Conservation (phyloP, 2,329 filamentous ascomycete species). For the Colletotrichum incanum region DNA sequence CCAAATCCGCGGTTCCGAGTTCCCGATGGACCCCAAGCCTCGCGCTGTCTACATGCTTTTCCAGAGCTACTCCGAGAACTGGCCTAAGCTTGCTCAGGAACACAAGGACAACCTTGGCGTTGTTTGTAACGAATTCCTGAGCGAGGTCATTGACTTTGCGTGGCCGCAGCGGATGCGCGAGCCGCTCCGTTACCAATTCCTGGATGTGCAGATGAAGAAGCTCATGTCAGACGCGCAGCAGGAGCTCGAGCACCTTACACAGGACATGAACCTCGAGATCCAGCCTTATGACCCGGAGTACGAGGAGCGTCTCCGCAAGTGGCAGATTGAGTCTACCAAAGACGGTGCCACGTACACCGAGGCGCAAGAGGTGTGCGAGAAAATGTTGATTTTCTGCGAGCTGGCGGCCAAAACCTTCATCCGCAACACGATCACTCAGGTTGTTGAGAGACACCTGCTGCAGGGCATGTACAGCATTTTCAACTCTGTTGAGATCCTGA, state of each 20-base stretch:
- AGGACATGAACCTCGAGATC: conserved; percentile 68
- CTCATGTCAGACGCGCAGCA: conserved; percentile 63
- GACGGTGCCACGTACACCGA: conserved; percentile 65
- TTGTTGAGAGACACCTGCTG: conserved; percentile 66
- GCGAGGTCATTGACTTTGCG: conserved; percentile 65
- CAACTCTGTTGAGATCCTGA: conserved; percentile 66
- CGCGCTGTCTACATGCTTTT: conserved; percentile 69
- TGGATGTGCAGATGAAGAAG: conserved; percentile 64
- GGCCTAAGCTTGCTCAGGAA: conserved; percentile 67
- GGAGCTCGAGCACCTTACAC: conserved; percentile 62
- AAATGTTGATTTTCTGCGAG: conserved; percentile 71
- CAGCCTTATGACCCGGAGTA: conserved; percentile 70
- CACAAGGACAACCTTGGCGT: conserved; percentile 70
- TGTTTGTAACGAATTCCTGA: conserved; percentile 69
- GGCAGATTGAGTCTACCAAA: conserved; percentile 60
- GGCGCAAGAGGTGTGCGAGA: conserved; percentile 68
- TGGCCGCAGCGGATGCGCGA: conserved; percentile 68
- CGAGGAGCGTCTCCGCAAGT: conserved; percentile 64
- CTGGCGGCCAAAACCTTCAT: conserved; percentile 68
- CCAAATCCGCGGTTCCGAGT: conserved; percentile 67
- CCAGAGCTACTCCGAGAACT: conserved; percentile 68
- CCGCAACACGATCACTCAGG: conserved; percentile 67
- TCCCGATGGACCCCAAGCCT: conserved; percentile 68
- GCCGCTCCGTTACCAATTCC: conserved; percentile 64
- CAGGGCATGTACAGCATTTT: conserved; percentile 68